phyloP scores from a whole-genome alignment of 331 rosid genomes.

The Malus hybrid region DNA sequence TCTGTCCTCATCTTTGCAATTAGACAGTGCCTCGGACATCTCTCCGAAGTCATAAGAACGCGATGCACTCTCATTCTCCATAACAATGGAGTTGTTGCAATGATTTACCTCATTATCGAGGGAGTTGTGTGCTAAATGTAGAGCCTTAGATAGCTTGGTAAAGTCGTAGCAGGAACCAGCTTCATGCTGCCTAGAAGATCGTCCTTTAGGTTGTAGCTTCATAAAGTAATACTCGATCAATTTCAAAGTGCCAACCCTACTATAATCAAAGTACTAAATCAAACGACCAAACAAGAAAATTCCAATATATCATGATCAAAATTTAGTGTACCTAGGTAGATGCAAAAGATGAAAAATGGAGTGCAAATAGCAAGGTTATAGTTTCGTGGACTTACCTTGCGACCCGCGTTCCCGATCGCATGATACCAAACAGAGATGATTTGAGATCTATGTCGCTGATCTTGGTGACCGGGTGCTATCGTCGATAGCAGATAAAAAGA shows the following conservation, averaged over 20 bases:
- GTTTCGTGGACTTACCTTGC: too few relatives aligned
- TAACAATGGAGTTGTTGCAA: not conserved
- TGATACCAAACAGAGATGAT: too few relatives aligned
- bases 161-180: conserved; percentile 3
- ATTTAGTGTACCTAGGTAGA: not conserved
- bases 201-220: not conserved
- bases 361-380: too few relatives aligned
- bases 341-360: not conserved
- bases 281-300: not conserved
- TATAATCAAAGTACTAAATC: not conserved
- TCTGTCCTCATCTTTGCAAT: not conserved
- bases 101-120: not conserved
- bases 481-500: too few relatives aligned
- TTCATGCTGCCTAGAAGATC: not conserved
- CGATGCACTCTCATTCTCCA: not conserved
- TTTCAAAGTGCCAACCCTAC: not conserved
- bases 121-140: not conserved
- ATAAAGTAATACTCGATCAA: not conserved
- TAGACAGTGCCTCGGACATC: conserved; percentile 1
- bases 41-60: not conserved
- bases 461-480: too few relatives aligned
- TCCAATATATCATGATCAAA: not conserved
- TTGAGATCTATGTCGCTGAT: too few relatives aligned
- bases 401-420: too few relatives aligned
- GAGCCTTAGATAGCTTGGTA: not conserved